Evolutionary conservation across 2,329 filamentous ascomycete genomes (phyloP), one percentile per base, ranked within the genome.

Genomic region (Curvularia spicifera): DNA sequence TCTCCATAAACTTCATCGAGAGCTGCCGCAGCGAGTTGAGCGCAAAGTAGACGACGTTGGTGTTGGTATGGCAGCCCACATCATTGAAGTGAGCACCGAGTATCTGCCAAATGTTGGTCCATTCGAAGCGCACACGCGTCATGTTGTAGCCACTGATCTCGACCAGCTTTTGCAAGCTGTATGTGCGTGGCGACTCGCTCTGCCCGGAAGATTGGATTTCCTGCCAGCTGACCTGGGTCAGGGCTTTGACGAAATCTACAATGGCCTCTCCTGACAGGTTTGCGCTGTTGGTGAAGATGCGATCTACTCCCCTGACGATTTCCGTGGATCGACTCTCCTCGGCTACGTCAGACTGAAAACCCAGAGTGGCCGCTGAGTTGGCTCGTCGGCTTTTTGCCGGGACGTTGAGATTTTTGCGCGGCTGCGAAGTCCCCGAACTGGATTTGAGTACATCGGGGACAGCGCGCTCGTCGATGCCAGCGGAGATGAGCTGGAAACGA

Each of bases 131-230:
- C 35, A 99, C 94, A 82, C 95, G 89, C 58, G 91, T 93, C 95
- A 99, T 99, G 81, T 99, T 99, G 86, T 99, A 99, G 78, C 97
- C 97, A 76, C 92, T 96, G 77, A 99, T 98, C 78, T 99, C 95
- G 15, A 99, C 96, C 63, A 99, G 87, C 78, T 99, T 99, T 74
- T 99, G 95, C 61, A 99, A 81, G 79, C 93, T 97, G 83, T 97
- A 99, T 8, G 94, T 99, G 53, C 96, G 88, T 10, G 95, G 95
- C 22, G 92, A 96, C 60, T 99, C 95, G 72, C 94, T 97, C 56
- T 94, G 91, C 0, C 95, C 95, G 0, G 95, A 98, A 3, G 95
- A 96, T 74, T 96, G 94, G 71, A 99, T 99, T 77, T 99, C 95
- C 72, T 98, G 94, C 95, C 95, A 98, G 77, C 94, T 98, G 65